Conservation (phyloP, 257 asterid species). For the Solanum virginianum region DNA sequence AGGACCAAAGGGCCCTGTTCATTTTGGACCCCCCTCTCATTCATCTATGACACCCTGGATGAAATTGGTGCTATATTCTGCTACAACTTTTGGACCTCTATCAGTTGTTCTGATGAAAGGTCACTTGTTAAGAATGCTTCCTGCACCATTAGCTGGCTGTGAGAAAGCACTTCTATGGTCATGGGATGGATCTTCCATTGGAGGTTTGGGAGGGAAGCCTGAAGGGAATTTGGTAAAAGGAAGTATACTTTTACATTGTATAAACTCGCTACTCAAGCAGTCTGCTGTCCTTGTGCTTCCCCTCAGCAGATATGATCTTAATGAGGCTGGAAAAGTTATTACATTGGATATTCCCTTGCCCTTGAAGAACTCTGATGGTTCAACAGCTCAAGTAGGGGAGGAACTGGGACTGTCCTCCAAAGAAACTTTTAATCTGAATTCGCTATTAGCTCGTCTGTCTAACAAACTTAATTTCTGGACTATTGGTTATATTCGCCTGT, state of each 20-base stretch:
- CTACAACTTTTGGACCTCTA: conserved; percentile 79
- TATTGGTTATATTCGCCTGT: conserved; percentile 70
- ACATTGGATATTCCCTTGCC: conserved; percentile 93
- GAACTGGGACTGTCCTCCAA: conserved; percentile 61
- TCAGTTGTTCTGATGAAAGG: conserved; percentile 97
- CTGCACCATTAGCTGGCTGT: conserved; percentile 97
- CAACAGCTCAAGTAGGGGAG: conserved; percentile 64
- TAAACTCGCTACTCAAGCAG: conserved; percentile 85
- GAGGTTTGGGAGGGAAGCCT: conserved; percentile 87
- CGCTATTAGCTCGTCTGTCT: conserved; percentile 50
- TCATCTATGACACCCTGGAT: conserved; percentile 99
- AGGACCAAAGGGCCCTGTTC: conserved; percentile 93
- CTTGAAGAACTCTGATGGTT: conserved; percentile 82
- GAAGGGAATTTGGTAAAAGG: conserved; percentile 94
- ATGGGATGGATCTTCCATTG: conserved; percentile 92
- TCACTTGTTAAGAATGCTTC: conserved; percentile 87
- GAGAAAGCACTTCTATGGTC: conserved; percentile 97
- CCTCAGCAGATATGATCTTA: conserved; percentile 76
- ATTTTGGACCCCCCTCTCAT: conserved; percentile 96
- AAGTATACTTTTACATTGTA: conserved; percentile 79
- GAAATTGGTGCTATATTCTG: conserved; percentile 77
- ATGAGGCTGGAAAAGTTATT: conserved; percentile 47
- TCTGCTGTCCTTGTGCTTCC: conserved; percentile 97
- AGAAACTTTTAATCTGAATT: conserved; percentile 49
- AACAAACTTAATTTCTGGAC: conserved; percentile 66